Evolutionary conservation across 495 filamentous ascomycete species (phyloP).

Genomic region (Articulospora tetracladia): DNA sequence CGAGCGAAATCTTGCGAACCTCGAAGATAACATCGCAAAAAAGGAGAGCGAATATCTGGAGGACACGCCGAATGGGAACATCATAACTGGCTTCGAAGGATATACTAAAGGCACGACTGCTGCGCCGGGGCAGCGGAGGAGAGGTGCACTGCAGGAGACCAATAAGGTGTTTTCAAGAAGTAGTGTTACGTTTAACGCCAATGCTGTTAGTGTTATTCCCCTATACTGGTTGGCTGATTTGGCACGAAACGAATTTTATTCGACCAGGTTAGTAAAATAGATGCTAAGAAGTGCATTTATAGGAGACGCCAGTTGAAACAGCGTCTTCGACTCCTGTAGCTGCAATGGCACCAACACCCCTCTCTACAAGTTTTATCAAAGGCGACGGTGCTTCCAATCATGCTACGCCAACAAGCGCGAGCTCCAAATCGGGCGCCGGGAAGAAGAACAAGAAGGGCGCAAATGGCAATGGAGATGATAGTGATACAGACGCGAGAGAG

Average conservation of each 20-base stretch:
- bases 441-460: conserved; percentile 40
- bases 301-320: conserved; percentile 18
- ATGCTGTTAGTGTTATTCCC: conserved; percentile 31
- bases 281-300: not conserved
- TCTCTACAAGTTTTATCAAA: conserved; percentile 38
- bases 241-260: not conserved
- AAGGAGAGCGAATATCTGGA: conserved; percentile 88
- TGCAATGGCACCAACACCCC: conserved; percentile 40
- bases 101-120: conserved; percentile 79
- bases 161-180: conserved; percentile 57
- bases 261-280: not conserved
- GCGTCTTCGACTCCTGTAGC: conserved; percentile 21
- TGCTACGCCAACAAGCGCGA: conserved; percentile 38
- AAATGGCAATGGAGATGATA: conserved; percentile 39
- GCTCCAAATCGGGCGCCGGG: conserved; percentile 28
- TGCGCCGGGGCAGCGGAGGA: conserved; percentile 39
- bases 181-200: conserved; percentile 51
- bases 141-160: conserved; percentile 45
- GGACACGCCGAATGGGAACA: conserved; percentile 86
- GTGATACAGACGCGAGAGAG: conserved; percentile 33
- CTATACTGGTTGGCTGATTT: not conserved
- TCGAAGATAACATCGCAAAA: conserved; percentile 79
- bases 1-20: conserved; percentile 34
- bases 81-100: conserved; percentile 94
- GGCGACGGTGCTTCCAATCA: conserved; percentile 35